Evolutionary conservation across 1,284 basidiomycete species (phyloP).

Genomic region (Malassezia furfur): DNA sequence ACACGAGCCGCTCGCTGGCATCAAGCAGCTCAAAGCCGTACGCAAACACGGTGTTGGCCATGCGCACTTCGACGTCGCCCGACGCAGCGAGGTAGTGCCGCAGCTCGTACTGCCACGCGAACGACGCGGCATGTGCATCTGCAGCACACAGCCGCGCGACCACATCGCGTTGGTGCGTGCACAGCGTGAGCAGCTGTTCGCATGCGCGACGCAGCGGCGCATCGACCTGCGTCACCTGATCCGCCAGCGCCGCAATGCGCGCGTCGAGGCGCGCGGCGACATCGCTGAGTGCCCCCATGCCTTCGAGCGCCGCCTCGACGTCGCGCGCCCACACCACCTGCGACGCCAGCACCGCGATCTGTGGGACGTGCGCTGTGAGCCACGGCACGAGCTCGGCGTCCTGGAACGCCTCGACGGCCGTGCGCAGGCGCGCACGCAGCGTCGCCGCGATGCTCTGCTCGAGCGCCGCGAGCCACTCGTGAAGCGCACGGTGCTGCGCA

Average conservation of each 20-base stretch:
- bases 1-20: slow-evolving; percentile 89
- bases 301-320: slow-evolving; percentile 69
- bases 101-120: slow-evolving; percentile 97
- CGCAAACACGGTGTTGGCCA: slow-evolving; percentile 84
- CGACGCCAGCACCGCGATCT: slow-evolving; percentile 83
- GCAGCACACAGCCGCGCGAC: slow-evolving; percentile 68
- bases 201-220: slow-evolving; percentile 82
- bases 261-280: slow-evolving; percentile 47
- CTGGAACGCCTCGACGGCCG: slow-evolving; percentile 64
- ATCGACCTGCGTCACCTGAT: slow-evolving; percentile 85
- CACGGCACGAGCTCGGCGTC: slow-evolving; percentile 60
- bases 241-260: slow-evolving; percentile 58
- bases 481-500: slow-evolving; percentile 91
- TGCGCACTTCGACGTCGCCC: slow-evolving; percentile 50
- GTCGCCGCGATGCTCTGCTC: slow-evolving; percentile 92
- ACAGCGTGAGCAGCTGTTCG: slow-evolving; percentile 96
- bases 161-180: slow-evolving; percentile 95
- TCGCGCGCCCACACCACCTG: slow-evolving; percentile 88
- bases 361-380: slow-evolving; percentile 88
- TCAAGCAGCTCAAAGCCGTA: slow-evolving; percentile 99
- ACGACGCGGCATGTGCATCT: slow-evolving; percentile 59
- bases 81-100: slow-evolving; percentile 68
- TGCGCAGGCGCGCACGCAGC: slow-evolving; percentile 68
- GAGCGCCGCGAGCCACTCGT: slow-evolving; percentile 90
- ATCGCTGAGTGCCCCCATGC: slow-evolving; percentile 74